phyloP scores from a whole-genome alignment of 192 early-diverging fungal species.

The Coemansia sp. region DNA sequence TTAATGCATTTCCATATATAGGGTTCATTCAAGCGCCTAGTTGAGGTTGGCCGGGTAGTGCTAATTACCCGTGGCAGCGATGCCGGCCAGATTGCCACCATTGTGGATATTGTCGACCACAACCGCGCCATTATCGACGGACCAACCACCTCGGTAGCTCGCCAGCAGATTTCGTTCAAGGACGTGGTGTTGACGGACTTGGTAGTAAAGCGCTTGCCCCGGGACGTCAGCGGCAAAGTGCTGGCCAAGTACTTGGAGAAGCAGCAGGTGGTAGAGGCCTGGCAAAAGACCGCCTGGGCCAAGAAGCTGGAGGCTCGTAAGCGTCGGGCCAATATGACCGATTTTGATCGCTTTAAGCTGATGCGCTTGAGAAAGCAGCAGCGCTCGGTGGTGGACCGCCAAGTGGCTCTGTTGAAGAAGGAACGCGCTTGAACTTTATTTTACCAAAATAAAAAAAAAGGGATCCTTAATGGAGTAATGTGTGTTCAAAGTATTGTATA shows the following conservation, averaged over 20 bases:
- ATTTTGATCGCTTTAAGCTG: conserved; percentile 99
- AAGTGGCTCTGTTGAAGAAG: conserved; percentile 48
- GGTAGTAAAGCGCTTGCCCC: conserved; percentile 79
- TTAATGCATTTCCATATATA: conserved; percentile 1
- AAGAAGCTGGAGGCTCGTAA: conserved; percentile 89
- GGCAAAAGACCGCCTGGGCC: conserved; percentile 90
- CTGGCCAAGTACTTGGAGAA: conserved; percentile 81
- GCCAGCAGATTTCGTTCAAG: conserved; percentile 86
- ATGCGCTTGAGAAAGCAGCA: conserved; percentile 88
- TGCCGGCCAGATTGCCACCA: conserved; percentile 95
- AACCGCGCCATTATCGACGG: conserved; percentile 96
- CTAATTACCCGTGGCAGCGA: conserved; percentile 91
- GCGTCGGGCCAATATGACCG: conserved; percentile 72
- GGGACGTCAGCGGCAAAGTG: conserved; percentile 70
- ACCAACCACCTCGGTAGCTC: conserved; percentile 89
- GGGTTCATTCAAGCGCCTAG: conserved; percentile 81
- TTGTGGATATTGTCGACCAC: conserved; percentile 99
- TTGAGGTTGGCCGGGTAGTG: conserved; percentile 98
- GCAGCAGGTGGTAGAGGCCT: conserved; percentile 75
- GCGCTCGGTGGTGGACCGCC: conserved; percentile 48
- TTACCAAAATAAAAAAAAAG: not conserved
- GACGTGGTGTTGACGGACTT: conserved; percentile 88
- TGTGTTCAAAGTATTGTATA: conserved; percentile 38
- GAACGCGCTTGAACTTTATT: conserved; percentile 39
- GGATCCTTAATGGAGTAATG: conserved; percentile 12